phyloP scores from a whole-genome alignment of 495 filamentous ascomycete genomes.

The Durotheca rogersii region DNA sequence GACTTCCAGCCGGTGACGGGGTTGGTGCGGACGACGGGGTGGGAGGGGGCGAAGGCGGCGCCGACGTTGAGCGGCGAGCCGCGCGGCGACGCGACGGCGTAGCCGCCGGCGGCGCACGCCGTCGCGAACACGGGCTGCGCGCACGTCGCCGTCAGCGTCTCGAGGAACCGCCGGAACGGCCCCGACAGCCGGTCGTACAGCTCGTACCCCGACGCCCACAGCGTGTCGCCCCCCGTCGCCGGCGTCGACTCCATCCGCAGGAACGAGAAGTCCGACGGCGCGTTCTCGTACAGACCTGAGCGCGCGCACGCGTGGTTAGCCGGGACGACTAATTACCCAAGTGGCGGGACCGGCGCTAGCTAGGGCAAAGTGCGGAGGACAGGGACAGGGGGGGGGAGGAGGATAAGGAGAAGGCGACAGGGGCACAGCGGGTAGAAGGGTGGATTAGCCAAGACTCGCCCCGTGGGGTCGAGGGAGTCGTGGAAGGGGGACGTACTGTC shows the following conservation, averaged over 20 bases:
- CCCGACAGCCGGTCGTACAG: constrained; percentile 43
- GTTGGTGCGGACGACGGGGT: constrained; percentile 51
- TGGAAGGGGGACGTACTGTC: constrained; percentile 33
- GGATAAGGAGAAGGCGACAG: too few relatives aligned
- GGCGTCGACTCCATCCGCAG: constrained; percentile 46
- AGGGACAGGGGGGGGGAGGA: too few relatives aligned
- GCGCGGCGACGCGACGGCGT: constrained; percentile 43
- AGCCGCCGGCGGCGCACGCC: constrained; percentile 39
- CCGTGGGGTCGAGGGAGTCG: background rate
- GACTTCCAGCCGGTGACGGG: constrained; percentile 53
- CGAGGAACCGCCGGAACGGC: constrained; percentile 40
- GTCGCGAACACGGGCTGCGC: constrained; percentile 45
- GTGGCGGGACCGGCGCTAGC: background rate
- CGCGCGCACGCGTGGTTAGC: too few relatives aligned
- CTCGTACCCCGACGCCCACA: constrained; percentile 50
- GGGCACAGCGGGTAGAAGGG: too few relatives aligned
- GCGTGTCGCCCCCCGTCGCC: constrained; percentile 44
- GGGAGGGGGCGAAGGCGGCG: constrained; percentile 40
- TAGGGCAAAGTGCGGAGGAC: too few relatives aligned
- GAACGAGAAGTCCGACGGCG: constrained; percentile 43
- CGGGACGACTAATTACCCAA: background rate
- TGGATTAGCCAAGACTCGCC: background rate
- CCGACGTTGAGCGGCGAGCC: constrained; percentile 43
- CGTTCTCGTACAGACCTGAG: constrained; percentile 40
- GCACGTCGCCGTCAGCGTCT: constrained; percentile 43